Evolutionary conservation across 768 basidiomycete species (phyloP).

Genomic region (Leucogyrophana mollusca): DNA sequence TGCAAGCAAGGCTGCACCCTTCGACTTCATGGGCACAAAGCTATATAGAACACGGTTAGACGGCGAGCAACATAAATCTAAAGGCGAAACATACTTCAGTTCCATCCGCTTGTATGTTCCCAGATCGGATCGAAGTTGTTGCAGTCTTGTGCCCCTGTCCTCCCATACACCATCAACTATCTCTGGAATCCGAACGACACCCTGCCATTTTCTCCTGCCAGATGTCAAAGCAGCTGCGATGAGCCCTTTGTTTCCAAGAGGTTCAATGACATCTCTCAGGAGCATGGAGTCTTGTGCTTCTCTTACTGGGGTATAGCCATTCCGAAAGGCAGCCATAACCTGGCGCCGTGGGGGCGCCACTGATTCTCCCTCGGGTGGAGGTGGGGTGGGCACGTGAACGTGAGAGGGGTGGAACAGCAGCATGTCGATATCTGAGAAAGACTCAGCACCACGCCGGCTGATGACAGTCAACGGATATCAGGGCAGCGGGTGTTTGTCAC

Average conservation of each 20-base stretch:
- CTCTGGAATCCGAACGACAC: slow-evolving; percentile 49
- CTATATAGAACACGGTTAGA: slow-evolving; percentile 18
- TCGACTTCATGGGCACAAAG: slow-evolving; percentile 45
- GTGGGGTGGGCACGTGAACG: slow-evolving; percentile 40
- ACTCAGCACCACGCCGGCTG: slow-evolving; percentile 39
- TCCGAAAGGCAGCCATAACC: neutral
- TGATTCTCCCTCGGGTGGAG: slow-evolving; percentile 14
- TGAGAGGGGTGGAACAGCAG: slow-evolving; percentile 46
- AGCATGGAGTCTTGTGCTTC: slow-evolving; percentile 21
- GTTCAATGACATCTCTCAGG: slow-evolving; percentile 38
- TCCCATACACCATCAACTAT: slow-evolving; percentile 25
- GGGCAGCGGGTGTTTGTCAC: slow-evolving; percentile 18
- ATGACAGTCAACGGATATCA: neutral
- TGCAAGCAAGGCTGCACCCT: slow-evolving; percentile 50
- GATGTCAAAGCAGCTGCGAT: slow-evolving; percentile 35
- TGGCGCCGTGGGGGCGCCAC: slow-evolving; percentile 10
- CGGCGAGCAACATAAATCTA: neutral
- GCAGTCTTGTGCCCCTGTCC: slow-evolving; percentile 20
- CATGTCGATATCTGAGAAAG: slow-evolving; percentile 38
- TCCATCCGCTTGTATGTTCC: slow-evolving; percentile 41
- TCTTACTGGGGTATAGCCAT: slow-evolving; percentile 8
- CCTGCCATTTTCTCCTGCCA: slow-evolving; percentile 45
- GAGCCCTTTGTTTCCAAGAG: slow-evolving; percentile 45
- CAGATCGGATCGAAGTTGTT: slow-evolving; percentile 19
- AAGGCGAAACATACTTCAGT: slow-evolving; percentile 23